These are phyloP conservation scores for Buddleja alternifolia DNA, from an alignment of 257 asterid genomes.

Conservation along the genomic window DNA sequence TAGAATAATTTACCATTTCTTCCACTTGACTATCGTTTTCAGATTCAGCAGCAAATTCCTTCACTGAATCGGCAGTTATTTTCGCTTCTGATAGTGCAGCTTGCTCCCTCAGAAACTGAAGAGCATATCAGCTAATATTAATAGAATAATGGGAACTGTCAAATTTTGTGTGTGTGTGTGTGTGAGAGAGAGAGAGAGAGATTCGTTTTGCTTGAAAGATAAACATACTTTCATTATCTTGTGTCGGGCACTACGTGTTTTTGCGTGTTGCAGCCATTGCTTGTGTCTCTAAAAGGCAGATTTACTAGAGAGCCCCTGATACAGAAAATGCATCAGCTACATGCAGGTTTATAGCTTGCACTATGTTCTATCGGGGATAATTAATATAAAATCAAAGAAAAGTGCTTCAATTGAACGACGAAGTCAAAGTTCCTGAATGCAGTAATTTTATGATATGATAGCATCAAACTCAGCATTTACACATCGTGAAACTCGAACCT, in stretches of 20 bases:
- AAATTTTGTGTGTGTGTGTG: background rate
- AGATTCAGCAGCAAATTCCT: slow-evolving; percentile 69
- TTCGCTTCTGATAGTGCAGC: slow-evolving; percentile 84
- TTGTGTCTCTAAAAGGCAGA: slow-evolving; percentile 92
- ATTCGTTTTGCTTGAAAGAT: background rate
- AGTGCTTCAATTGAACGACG: slow-evolving; percentile 9
- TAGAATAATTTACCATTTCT: slow-evolving; percentile 50
- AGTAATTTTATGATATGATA: slow-evolving; percentile 14
- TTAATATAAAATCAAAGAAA: background rate
- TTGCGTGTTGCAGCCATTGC: slow-evolving; percentile 94
- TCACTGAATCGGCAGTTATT: slow-evolving; percentile 76
- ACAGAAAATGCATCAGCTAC: slow-evolving; percentile 22
- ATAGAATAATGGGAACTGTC: slow-evolving; percentile 7
- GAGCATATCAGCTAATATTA: slow-evolving; percentile 28
- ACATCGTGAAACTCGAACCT: background rate
- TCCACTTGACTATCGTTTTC: slow-evolving; percentile 58
- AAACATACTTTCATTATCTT: slow-evolving; percentile 88
- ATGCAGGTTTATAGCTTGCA: background rate
- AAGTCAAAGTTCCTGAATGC: background rate
- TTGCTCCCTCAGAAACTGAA: slow-evolving; percentile 93
- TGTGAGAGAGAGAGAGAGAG: background rate
- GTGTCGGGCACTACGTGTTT: slow-evolving; percentile 95
- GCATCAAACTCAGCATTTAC: background rate
- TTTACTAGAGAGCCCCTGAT: slow-evolving; percentile 85
- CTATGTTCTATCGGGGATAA: background rate